phyloP scores from a whole-genome alignment of 257 asterid species.

The Catharanthus roseus region DNA sequence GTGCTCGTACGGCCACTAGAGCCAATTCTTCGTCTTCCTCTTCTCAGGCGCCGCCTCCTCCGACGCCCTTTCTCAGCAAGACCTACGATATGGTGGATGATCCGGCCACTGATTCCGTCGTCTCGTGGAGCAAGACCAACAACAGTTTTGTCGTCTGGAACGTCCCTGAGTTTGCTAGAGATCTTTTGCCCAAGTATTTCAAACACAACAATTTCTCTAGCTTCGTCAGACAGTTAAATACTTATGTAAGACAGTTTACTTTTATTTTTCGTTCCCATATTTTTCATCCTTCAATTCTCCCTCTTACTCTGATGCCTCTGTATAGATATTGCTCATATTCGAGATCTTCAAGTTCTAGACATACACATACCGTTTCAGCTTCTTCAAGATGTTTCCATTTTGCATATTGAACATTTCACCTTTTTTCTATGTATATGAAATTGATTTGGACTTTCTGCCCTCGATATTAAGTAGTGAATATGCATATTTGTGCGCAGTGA shows the following conservation, averaged over 20 bases:
- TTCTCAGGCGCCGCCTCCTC: slow-evolving; percentile 6
- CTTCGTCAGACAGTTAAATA: slow-evolving; percentile 18
- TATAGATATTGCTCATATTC: background rate
- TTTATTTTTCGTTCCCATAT: too few species aligned
- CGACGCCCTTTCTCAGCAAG: slow-evolving; percentile 17
- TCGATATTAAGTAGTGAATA: background rate
- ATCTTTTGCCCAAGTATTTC: slow-evolving; percentile 20
- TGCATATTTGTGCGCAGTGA: background rate
- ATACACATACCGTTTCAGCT: background rate
- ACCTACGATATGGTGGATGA: slow-evolving; percentile 22
- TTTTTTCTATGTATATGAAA: too few species aligned
- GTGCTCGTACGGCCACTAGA: background rate
- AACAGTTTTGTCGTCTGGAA: slow-evolving; percentile 19
- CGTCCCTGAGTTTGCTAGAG: slow-evolving; percentile 12
- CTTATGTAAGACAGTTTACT: slow-evolving; percentile 4
- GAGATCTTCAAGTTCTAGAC: background rate
- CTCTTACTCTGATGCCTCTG: too few species aligned
- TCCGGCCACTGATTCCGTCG: slow-evolving; percentile 12
- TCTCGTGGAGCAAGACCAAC: slow-evolving; percentile 18
- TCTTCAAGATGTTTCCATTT: background rate
- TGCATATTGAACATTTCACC: background rate
- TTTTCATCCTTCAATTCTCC: too few species aligned
- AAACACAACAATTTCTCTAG: slow-evolving; percentile 23
- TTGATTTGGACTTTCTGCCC: background rate
- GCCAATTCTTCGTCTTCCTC: background rate